Conservation (phyloP, 1,284 basidiomycete species). For the Hymenochaete sp. region DNA sequence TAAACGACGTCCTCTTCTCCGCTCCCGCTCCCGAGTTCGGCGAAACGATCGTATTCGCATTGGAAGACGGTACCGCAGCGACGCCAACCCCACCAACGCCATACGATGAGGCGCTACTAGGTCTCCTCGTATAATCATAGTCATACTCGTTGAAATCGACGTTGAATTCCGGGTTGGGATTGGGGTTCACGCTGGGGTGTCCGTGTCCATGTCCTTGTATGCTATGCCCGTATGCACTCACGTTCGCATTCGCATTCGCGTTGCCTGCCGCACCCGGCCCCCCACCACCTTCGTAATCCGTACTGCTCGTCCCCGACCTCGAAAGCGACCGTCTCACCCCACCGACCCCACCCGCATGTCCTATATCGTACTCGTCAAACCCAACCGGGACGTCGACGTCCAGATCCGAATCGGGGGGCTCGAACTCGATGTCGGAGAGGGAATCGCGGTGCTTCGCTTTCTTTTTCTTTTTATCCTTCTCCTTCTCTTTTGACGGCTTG, state of each 20-base stretch:
- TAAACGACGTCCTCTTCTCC: not conserved
- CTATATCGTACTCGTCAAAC: too few relatives aligned
- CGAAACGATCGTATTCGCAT: too few relatives aligned
- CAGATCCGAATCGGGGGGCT: too few relatives aligned
- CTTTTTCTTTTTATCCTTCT: not conserved
- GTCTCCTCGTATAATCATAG: too few relatives aligned
- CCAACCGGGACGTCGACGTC: too few relatives aligned
- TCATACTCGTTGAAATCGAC: too few relatives aligned
- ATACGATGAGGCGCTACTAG: too few relatives aligned
- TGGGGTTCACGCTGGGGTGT: too few relatives aligned
- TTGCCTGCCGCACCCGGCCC: not conserved
- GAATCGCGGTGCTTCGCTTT: not conserved
- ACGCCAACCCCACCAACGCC: not conserved
- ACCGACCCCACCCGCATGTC: too few relatives aligned
- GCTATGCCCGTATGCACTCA: not conserved
- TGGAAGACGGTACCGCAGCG: too few relatives aligned
- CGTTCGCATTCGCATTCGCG: not conserved
- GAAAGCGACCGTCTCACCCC: not conserved
- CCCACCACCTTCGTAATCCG: not conserved
- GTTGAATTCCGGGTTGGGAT: too few relatives aligned
- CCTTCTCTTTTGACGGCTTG: not conserved
- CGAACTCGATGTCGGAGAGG: not conserved
- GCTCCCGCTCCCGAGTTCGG: not conserved
- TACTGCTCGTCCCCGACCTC: not conserved
- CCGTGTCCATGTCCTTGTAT: too few relatives aligned